Evolutionary conservation across 2,329 filamentous ascomycete species (phyloP).

Genomic region (Ceratocystis colombiana): DNA sequence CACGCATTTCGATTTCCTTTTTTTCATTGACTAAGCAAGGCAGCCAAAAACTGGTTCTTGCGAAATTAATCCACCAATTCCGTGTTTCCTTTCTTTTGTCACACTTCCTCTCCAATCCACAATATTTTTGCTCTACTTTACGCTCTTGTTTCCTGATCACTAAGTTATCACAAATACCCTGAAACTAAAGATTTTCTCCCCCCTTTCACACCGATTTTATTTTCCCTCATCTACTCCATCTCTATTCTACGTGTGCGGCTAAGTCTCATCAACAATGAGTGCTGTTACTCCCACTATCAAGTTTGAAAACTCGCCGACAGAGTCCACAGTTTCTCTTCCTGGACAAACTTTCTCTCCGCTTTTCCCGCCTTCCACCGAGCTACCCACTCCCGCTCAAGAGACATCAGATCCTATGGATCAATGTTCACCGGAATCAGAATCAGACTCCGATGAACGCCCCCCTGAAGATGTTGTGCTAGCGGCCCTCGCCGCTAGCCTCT

Average conservation of each 20-base stretch:
- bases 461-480: conserved; percentile 29
- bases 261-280: conserved; percentile 28
- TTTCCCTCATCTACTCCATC: neutral
- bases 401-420: conserved; percentile 41
- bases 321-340: conserved; percentile 45
- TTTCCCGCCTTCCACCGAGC: conserved; percentile 35
- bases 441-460: conserved; percentile 28
- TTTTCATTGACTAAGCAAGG: conserved; percentile 22
- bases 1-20: too few relatives aligned
- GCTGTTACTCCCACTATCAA: conserved; percentile 36
- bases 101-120: too few relatives aligned
- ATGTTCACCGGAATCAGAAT: conserved; percentile 40
- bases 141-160: neutral
- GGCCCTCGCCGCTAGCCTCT: conserved; percentile 23
- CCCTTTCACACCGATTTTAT: neutral
- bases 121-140: neutral
- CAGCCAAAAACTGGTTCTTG: conserved; percentile 7
- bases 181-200: neutral
- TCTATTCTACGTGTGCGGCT: conserved; percentile 9
- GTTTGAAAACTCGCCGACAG: conserved; percentile 45
- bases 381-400: conserved; percentile 28
- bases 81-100: neutral
- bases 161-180: neutral
- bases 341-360: conserved; percentile 42
- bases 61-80: neutral